A percentile compares a stretch with the other conserved stretches of the same genome.
phyloP scores from a whole-genome alignment of 441 rosid species.

The Adansonia madagascariensis region DNA sequence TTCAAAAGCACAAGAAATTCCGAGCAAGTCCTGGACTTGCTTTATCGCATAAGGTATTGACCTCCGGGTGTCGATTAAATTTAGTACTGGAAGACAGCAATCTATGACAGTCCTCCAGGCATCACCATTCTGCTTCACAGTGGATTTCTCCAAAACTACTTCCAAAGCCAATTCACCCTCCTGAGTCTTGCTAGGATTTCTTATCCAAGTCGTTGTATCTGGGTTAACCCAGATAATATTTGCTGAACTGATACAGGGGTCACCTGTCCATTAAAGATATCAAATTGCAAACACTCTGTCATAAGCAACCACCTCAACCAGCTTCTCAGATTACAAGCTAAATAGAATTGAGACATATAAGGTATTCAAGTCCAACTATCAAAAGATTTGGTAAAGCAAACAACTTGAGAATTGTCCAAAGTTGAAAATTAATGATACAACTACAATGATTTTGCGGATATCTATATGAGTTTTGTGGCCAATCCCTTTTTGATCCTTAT shows the following conservation, averaged over 20 bases:
- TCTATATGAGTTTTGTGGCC: neutral
- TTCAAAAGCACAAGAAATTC: constrained; percentile 87
- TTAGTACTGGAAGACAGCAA: constrained; percentile 84
- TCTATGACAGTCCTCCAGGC: constrained; percentile 93
- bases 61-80: constrained; percentile 73
- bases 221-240: constrained; percentile 79
- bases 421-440: constrained; percentile 3
- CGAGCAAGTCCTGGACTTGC: constrained; percentile 90
- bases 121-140: constrained; percentile 83
- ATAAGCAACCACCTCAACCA: constrained; percentile 9
- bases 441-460: neutral
- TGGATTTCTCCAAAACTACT: constrained; percentile 68
- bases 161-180: constrained; percentile 84
- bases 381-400: constrained; percentile 1
- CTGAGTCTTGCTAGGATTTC: constrained; percentile 51
- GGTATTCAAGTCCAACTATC: neutral
- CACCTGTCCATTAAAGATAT: constrained; percentile 60
- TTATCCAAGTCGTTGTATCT: constrained; percentile 70
- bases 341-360: neutral
- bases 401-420: neutral
- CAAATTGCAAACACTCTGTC: constrained; percentile 12
- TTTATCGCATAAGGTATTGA: constrained; percentile 88
- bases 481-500: neutral
- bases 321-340: neutral
- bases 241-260: constrained; percentile 71